Percentiles rank a stretch among this genome's conserved stretches.
phyloP scores from a whole-genome alignment of 805 yeast genomes.

The Metschnikowia reukaufii region DNA sequence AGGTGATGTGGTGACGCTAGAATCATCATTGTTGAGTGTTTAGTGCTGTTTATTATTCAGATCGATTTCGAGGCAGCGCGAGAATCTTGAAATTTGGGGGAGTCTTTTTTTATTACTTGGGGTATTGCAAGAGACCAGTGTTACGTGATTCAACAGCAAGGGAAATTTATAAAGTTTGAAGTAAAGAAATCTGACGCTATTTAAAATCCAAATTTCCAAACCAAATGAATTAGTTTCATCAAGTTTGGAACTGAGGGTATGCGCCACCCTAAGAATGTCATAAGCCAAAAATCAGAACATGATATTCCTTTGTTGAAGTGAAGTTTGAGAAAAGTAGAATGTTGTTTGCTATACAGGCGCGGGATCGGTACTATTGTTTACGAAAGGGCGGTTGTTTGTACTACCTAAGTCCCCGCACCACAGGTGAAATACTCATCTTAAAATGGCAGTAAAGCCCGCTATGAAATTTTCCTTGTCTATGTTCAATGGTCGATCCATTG shows the following conservation, averaged over 20 bases:
- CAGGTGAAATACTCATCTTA: slow-evolving; percentile 2
- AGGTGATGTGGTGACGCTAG: background rate
- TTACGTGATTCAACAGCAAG: too few relatives aligned
- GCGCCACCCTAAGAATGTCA: background rate
- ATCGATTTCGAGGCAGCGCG: background rate
- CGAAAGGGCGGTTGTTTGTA: background rate
- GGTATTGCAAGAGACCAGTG: too few relatives aligned
- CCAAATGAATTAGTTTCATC: too few relatives aligned
- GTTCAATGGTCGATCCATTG: background rate
- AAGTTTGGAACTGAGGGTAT: too few relatives aligned
- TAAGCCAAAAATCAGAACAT: background rate
- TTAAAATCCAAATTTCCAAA: too few relatives aligned
- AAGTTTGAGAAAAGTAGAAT: too few relatives aligned
- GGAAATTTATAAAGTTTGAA: too few relatives aligned
- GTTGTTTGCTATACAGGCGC: too few relatives aligned
- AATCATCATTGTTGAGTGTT: background rate
- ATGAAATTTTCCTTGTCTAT: slow-evolving; percentile 1
- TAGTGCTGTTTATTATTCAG: background rate
- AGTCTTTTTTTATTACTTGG: too few relatives aligned
- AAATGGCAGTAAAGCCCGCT: slow-evolving; percentile 1
- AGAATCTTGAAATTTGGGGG: too few relatives aligned
- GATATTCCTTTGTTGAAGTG: background rate
- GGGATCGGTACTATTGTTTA: slow-evolving; percentile 1
- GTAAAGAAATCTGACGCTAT: too few relatives aligned
- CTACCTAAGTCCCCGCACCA: slow-evolving; percentile 3